Evolutionary conservation across 768 basidiomycete species (phyloP).

Genomic region (Flagelloscypha sp.): DNA sequence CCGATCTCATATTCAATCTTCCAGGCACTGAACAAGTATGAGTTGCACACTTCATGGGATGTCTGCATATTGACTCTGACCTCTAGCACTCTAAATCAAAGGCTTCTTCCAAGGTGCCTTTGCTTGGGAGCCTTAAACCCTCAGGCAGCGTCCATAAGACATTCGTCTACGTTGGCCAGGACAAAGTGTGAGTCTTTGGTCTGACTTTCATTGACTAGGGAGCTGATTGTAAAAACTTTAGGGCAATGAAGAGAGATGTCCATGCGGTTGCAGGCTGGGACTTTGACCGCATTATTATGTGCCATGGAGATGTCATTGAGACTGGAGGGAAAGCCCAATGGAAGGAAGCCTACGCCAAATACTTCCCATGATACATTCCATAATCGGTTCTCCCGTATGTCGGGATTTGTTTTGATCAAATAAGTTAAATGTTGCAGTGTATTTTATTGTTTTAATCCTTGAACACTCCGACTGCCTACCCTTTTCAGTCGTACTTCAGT

Average conservation of each 20-base stretch:
- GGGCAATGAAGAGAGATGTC: conserved; percentile 54
- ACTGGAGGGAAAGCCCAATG: not conserved
- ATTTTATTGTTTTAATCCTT: too few relatives aligned
- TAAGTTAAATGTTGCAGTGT: too few relatives aligned
- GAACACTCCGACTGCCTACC: too few relatives aligned
- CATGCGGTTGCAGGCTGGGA: conserved; percentile 65
- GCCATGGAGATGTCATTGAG: conserved; percentile 30
- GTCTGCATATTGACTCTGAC: not conserved
- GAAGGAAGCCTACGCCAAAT: conserved; percentile 13
- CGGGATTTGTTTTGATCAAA: too few relatives aligned
- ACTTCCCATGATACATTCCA: not conserved
- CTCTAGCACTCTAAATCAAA: conserved; percentile 34
- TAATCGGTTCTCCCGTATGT: not conserved
- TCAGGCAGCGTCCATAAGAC: conserved; percentile 26
- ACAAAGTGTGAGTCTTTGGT: conserved; percentile 29
- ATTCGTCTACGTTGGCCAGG: conserved; percentile 26
- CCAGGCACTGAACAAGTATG: conserved; percentile 67
- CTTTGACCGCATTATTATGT: conserved; percentile 67
- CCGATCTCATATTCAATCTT: conserved; percentile 79
- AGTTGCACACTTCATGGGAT: not conserved
- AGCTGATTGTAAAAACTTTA: too few relatives aligned
- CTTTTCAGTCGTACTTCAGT: too few relatives aligned
- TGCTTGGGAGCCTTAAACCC: conserved; percentile 26
- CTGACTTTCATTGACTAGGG: not conserved
- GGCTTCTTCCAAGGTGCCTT: conserved; percentile 13